Evolutionary conservation across 2,329 filamentous ascomycete genomes (phyloP).

Genomic region (Fusarium sp.): DNA sequence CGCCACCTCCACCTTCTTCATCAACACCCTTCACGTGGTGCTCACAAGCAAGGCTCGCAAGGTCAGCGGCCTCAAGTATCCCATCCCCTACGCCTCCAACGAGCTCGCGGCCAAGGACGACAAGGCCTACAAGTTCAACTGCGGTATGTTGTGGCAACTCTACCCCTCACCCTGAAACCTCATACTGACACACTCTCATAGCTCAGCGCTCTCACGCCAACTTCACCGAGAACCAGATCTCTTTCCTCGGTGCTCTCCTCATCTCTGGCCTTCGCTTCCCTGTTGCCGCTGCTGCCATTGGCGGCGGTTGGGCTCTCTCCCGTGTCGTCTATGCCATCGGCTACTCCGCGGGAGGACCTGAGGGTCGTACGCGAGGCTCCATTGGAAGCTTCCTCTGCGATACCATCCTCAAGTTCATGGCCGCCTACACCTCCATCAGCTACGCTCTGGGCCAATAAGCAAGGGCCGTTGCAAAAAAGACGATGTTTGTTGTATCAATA

Average conservation of each 20-base stretch:
- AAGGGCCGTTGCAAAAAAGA: not conserved
- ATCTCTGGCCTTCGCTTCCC: constrained; percentile 70
- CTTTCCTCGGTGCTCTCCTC: constrained; percentile 64
- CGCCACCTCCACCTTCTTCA: constrained; percentile 67
- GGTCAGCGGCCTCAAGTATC: constrained; percentile 66
- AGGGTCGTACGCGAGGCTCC: constrained; percentile 58
- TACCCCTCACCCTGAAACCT: not conserved
- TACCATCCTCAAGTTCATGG: constrained; percentile 55
- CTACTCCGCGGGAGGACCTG: constrained; percentile 63
- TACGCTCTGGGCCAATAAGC: constrained; percentile 51
- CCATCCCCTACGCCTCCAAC: constrained; percentile 66
- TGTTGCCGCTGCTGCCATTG: constrained; percentile 60
- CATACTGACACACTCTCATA: constrained; percentile 38
- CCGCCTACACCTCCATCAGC: constrained; percentile 57
- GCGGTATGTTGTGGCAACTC: constrained; percentile 55
- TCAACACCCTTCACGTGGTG: constrained; percentile 66
- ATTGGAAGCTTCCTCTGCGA: constrained; percentile 51
- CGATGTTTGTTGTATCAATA: constrained; percentile 9
- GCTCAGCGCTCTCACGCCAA: constrained; percentile 73
- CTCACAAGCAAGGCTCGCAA: constrained; percentile 64
- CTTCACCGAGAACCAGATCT: constrained; percentile 71
- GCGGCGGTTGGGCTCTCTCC: constrained; percentile 64
- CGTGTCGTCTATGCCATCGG: constrained; percentile 68
- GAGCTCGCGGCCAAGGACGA: constrained; percentile 67
- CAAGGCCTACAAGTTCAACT: constrained; percentile 71